Evolutionary conservation across 352 stramenopile species (phyloP).

Genomic region (Paralagenidium karlingii): DNA sequence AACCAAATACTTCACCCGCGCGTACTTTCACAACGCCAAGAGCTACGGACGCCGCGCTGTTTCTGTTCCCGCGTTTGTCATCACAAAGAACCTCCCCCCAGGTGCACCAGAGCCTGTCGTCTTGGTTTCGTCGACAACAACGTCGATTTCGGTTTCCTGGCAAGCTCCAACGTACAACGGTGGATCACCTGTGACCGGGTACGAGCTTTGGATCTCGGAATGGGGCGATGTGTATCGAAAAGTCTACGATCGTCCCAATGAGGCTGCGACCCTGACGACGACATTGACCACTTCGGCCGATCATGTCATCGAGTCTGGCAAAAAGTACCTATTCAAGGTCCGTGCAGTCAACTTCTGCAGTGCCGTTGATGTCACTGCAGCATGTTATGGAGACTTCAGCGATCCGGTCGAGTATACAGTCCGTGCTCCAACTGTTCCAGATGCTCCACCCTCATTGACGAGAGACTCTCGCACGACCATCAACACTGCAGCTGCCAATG

Average conservation of each 20-base stretch:
- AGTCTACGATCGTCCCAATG: constrained; percentile 90
- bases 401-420: constrained; percentile 82
- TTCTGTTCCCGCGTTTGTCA: constrained; percentile 60
- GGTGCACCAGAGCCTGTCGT: constrained; percentile 74
- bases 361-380: constrained; percentile 37
- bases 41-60: constrained; percentile 67
- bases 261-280: constrained; percentile 43
- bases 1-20: constrained; percentile 84
- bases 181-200: constrained; percentile 87
- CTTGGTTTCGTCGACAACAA: constrained; percentile 79
- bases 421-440: constrained; percentile 64
- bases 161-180: constrained; percentile 82
- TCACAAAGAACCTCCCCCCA: constrained; percentile 82
- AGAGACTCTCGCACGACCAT: constrained; percentile 63
- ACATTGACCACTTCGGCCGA: constrained; percentile 70
- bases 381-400: constrained; percentile 87
- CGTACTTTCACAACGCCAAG: constrained; percentile 82
- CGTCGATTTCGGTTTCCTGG: constrained; percentile 89
- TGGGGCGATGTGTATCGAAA: constrained; percentile 84
- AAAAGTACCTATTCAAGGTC: constrained; percentile 90
- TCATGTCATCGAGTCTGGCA: constrained; percentile 83
- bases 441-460: constrained; percentile 55
- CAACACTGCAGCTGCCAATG: constrained; percentile 25
- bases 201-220: constrained; percentile 93
- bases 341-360: constrained; percentile 92